Evolutionary conservation across 768 basidiomycete genomes (phyloP), one percentile per base, ranked within the genome.

Genomic region (Leccinum subgranulosum): DNA sequence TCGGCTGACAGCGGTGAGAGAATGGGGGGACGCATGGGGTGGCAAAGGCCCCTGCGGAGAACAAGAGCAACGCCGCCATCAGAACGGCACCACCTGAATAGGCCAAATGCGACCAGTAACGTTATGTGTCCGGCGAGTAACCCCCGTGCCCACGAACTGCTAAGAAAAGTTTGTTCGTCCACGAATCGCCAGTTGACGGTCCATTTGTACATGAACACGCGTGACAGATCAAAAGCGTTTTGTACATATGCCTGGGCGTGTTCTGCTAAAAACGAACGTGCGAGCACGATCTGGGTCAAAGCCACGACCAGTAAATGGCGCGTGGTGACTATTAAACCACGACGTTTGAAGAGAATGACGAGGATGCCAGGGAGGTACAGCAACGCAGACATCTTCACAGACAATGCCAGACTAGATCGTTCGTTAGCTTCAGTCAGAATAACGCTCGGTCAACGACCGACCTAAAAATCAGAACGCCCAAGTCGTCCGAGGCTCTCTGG

Each of bases 151-250:
- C 88, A 89, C 46, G 66, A 69, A 3, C 73, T 69, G 58, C 84
- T 87, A 49, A 92, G 74, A 74, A 98, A 98, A 6, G 76, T 77
- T n/a, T 82, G 76, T 69, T 94, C 90, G 27, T 80, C 76, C 3
- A 99, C 60, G 66, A 96, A 88, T 47, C 94, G 83, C 97, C 97
- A 99, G 69, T 98, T 99, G 55, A 98, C 94, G 0, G 96, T 98
- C 96, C 96, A 99, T 69, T 91, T 86, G 73, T 90, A 97, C 29
- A 97, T 74, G 75, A 99, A 99, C 8, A 86, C 80, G 14, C 97
- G 87, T 4, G 85, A 85, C 55, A 99, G 77, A 67, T 98, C 87
- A 69, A 96, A 99, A 2, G 97, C 89, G 19, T 81, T 80, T 23
- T 74, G 76, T 41, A 92, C 64, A 72, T 99, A 99, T 21, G 84